Conservation (phyloP, 2,329 filamentous ascomycete genomes). For the Aspergillus tubingensis region DNA sequence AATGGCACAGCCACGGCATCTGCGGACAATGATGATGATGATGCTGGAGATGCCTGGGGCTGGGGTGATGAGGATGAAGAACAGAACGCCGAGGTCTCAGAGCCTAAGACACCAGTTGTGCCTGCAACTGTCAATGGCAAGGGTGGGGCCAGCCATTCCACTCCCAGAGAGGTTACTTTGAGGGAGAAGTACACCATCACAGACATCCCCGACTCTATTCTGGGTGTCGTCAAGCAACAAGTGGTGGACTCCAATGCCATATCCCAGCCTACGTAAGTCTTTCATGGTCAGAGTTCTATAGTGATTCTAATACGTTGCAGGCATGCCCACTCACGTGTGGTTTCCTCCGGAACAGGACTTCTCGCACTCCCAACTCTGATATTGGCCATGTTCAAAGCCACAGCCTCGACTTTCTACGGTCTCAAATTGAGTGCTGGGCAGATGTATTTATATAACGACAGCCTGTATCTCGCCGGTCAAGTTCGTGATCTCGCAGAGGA, state of each 20-base stretch:
- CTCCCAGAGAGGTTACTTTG: conserved; percentile 68
- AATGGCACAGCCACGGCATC: conserved; percentile 11
- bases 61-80: conserved; percentile 71
- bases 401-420: conserved; percentile 49
- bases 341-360: conserved; percentile 46
- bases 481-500: conserved; percentile 53
- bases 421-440: conserved; percentile 53
- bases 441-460: conserved; percentile 68
- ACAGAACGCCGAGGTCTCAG: conserved; percentile 31
- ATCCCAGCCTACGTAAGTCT: conserved; percentile 38
- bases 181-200: conserved; percentile 88
- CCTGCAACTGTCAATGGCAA: conserved; percentile 27
- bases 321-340: conserved; percentile 38
- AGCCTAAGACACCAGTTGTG: conserved; percentile 20
- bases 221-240: conserved; percentile 45
- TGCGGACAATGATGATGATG: conserved; percentile 38
- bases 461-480: conserved; percentile 58
- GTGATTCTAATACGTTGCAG: conserved; percentile 28
- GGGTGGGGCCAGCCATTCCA: conserved; percentile 15
- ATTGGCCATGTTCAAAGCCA: conserved; percentile 54
- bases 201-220: conserved; percentile 76
- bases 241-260: conserved; percentile 45
- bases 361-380: conserved; percentile 50
- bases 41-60: conserved; percentile 71
- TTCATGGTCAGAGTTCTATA: neutral